Conservation (phyloP, 2,329 filamentous ascomycete species). For the Cercospora sojina region DNA sequence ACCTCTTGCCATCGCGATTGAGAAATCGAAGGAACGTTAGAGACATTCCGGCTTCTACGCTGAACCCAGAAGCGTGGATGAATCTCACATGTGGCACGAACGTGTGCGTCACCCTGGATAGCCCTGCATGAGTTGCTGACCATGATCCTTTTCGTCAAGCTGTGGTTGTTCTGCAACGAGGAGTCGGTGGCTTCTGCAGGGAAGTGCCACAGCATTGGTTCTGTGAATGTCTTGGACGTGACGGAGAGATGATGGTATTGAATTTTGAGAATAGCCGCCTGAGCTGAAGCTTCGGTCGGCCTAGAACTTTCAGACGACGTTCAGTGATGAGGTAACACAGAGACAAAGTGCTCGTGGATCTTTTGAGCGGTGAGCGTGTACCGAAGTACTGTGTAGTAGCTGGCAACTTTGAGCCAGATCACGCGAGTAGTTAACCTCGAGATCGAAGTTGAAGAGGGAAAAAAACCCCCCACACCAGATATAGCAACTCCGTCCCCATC, state of each 20-base stretch:
- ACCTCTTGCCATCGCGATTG: background rate
- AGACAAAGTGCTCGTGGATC: background rate
- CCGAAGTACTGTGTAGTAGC: background rate
- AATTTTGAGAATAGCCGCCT: background rate
- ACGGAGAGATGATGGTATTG: background rate
- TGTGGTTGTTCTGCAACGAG: background rate
- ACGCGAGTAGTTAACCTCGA: background rate
- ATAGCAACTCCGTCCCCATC: background rate
- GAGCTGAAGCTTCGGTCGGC: background rate
- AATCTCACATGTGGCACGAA: background rate
- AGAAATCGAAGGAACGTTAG: background rate
- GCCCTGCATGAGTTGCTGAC: constrained; percentile 4
- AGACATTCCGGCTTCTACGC: background rate
- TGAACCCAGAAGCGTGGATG: background rate
- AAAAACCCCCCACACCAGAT: background rate
- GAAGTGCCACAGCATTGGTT: background rate
- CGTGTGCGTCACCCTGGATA: background rate
- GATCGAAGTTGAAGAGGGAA: background rate
- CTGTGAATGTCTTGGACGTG: background rate
- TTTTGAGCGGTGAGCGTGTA: background rate
- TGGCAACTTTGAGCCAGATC: background rate
- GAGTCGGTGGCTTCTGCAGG: constrained; percentile 2
- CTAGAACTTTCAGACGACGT: background rate
- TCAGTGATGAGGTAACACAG: background rate
- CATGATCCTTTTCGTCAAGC: background rate